These are phyloP conservation scores for Kodamaea ohmeri DNA, from an alignment of 1,139 yeast genomes.

Conservation along the genomic window DNA sequence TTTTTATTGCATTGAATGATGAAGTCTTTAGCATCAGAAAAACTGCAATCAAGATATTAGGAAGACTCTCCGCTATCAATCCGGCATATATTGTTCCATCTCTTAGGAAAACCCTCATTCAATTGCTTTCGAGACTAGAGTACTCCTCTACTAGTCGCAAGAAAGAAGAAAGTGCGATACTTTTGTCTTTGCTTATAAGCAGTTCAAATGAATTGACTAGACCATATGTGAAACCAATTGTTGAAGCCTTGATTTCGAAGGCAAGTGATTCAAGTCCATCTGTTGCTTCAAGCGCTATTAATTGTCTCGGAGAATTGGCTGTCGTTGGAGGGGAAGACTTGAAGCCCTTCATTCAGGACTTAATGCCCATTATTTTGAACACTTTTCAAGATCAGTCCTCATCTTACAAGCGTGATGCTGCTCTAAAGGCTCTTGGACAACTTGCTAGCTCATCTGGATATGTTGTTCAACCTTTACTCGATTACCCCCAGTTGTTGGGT, in stretches of 20 bases:
- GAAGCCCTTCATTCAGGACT: conserved; percentile 62
- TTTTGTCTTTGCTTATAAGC: conserved; percentile 70
- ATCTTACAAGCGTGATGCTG: conserved; percentile 82
- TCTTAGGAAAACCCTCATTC: conserved; percentile 79
- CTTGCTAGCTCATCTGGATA: conserved; percentile 89
- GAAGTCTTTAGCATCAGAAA: conserved; percentile 82
- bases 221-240: conserved; percentile 87
- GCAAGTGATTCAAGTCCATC: conserved; percentile 72
- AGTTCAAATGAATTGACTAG: conserved; percentile 77
- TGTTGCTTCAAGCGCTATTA: conserved; percentile 82
- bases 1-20: conserved; percentile 89
- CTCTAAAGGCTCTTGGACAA: conserved; percentile 83
- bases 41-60: conserved; percentile 76
- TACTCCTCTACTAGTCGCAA: conserved; percentile 73
- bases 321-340: conserved; percentile 87
- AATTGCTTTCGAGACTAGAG: conserved; percentile 78
- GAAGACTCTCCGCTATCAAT: conserved; percentile 78
- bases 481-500: conserved; percentile 85
- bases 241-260: conserved; percentile 76
- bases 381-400: conserved; percentile 92
- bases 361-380: conserved; percentile 86
- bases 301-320: conserved; percentile 87
- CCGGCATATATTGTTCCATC: conserved; percentile 97
- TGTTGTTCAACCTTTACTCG: conserved; percentile 88
- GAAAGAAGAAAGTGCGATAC: conserved; percentile 82